These are phyloP conservation scores for Tardiomyces digboiensis DNA, from an alignment of 1,139 yeast genomes.

Conservation along the genomic window DNA sequence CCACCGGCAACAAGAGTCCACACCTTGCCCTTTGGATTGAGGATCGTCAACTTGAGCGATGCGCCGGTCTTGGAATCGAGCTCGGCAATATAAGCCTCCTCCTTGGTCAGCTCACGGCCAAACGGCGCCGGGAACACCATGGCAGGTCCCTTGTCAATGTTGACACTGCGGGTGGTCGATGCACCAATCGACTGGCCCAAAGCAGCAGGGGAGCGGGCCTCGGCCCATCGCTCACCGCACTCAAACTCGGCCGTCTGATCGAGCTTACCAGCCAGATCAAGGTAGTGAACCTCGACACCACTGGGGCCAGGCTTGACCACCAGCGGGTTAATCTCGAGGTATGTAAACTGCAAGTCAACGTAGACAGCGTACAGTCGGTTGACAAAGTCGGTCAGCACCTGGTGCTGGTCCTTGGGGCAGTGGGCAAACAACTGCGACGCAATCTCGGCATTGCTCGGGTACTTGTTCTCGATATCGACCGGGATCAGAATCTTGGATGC, in stretches of 20 bases:
- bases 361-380: conserved; percentile 38
- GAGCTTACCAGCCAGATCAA: conserved; percentile 38
- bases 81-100: conserved; percentile 39
- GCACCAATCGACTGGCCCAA: conserved; percentile 24
- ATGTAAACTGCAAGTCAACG: conserved; percentile 38
- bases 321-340: conserved; percentile 37
- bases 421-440: conserved; percentile 26
- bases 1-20: conserved; percentile 41
- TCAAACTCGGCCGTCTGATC: conserved; percentile 41
- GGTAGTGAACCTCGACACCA: conserved; percentile 34
- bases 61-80: conserved; percentile 41
- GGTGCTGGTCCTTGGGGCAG: conserved; percentile 32
- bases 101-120: conserved; percentile 35
- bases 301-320: conserved; percentile 31
- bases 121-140: conserved; percentile 42
- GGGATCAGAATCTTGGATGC: conserved; percentile 35
- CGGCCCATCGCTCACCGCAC: conserved; percentile 41
- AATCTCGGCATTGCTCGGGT: conserved; percentile 31
- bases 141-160: conserved; percentile 36
- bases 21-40: conserved; percentile 35
- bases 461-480: conserved; percentile 31
- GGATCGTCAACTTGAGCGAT: conserved; percentile 34
- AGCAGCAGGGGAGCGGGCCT: conserved; percentile 35
- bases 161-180: conserved; percentile 17
- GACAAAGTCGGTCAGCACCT: conserved; percentile 34